These are phyloP conservation scores for Microbotryum lychnidis-dioicae DNA, from an alignment of 1,284 basidiomycete species.

Conservation along the genomic window DNA sequence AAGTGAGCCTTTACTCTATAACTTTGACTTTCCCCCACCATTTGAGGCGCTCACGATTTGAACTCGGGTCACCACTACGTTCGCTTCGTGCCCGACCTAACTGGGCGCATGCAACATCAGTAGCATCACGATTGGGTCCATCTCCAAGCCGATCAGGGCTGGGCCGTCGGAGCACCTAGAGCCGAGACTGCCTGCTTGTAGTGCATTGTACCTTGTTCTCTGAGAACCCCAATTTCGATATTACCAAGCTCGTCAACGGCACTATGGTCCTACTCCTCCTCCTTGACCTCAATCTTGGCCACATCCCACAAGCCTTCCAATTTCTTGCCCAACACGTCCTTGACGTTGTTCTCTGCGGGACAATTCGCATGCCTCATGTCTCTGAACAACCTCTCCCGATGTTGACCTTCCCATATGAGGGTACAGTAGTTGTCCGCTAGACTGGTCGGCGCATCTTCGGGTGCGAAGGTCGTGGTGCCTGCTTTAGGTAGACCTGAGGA, in stretches of 20 bases:
- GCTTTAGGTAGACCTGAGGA: not conserved
- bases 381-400: conserved; percentile 73
- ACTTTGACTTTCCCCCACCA: too few relatives aligned
- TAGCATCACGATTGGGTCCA: too few relatives aligned
- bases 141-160: too few relatives aligned
- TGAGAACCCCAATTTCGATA: not conserved
- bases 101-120: too few relatives aligned
- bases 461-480: conserved; percentile 32
- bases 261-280: conserved; percentile 8
- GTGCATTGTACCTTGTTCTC: not conserved
- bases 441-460: conserved; percentile 44
- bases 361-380: conserved; percentile 75
- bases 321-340: conserved; percentile 73
- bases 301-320: conserved; percentile 88
- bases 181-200: not conserved
- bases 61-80: too few relatives aligned
- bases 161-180: not conserved
- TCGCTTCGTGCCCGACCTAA: too few relatives aligned
- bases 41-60: too few relatives aligned
- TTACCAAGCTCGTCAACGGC: not conserved
- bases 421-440: conserved; percentile 81
- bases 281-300: conserved; percentile 51
- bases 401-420: conserved; percentile 83
- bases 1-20: too few relatives aligned
- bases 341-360: conserved; percentile 74